Percentiles rank a stretch among this genome's conserved stretches.
These are phyloP conservation scores for Boletus calvinii DNA, from an alignment of 1,284 basidiomycete genomes.

Conservation along the genomic window DNA sequence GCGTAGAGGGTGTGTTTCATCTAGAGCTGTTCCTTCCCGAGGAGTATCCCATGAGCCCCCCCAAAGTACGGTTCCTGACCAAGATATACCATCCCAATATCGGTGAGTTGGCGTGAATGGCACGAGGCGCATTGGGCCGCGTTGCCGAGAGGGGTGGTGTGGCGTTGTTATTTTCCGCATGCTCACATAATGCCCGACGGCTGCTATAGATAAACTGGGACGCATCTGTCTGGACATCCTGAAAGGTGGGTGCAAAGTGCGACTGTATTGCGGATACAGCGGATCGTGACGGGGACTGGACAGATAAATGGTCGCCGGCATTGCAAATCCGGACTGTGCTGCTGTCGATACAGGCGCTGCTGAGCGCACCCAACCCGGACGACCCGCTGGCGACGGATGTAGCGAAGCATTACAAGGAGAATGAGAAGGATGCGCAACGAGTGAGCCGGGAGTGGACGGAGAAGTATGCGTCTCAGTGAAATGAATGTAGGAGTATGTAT, in stretches of 20 bases:
- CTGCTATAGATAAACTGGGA: constrained; percentile 84
- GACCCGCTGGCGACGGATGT: constrained; percentile 99
- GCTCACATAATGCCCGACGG: constrained; percentile 21
- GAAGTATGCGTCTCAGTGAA: constrained; percentile 59
- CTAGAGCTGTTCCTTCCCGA: constrained; percentile 97
- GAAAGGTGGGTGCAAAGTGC: constrained; percentile 61
- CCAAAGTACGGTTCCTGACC: constrained; percentile 97
- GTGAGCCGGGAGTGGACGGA: constrained; percentile 93
- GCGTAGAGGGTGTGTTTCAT: constrained; percentile 85
- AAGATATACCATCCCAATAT: constrained; percentile 99
- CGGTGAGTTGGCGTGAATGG: constrained; percentile 53
- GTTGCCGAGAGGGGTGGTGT: constrained; percentile 8
- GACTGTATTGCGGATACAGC: not conserved
- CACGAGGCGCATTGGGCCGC: constrained; percentile 1
- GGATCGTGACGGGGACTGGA: not conserved
- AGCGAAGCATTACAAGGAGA: constrained; percentile 98
- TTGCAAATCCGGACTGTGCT: constrained; percentile 97
- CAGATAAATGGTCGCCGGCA: constrained; percentile 99
- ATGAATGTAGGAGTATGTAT: not conserved
- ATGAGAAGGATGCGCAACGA: constrained; percentile 88
- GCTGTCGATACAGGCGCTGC: constrained; percentile 92
- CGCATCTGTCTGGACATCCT: constrained; percentile 98
- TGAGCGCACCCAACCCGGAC: constrained; percentile 96
- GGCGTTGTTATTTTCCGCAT: constrained; percentile 19
- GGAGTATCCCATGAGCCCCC: constrained; percentile 99